Base-by-base conservation (phyloP, 2,329 filamentous ascomycete genomes). In the Fusarium sp. region DNA sequence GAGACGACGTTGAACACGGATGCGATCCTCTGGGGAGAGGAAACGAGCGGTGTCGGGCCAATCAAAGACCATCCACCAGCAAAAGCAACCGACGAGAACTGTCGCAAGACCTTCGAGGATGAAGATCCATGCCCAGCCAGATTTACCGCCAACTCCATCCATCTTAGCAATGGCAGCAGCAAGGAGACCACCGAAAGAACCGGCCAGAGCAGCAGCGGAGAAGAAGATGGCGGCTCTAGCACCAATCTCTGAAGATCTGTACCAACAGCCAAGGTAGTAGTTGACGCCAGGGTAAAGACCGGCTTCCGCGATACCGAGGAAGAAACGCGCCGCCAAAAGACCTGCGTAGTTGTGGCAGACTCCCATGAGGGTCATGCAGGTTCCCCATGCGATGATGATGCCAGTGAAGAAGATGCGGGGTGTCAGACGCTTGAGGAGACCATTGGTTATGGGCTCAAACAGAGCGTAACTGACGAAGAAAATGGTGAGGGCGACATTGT, bases 211-310 rank as follows among this genome's bases (percentile, higher is more conserved):
- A 0, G 92, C 92, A 0, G 91, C 91, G 0, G 90, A 92, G 80
- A 94, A 95, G 83, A 94, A 94, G 40, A 93, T 88, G 17, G 91
- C 90, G 58, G 79, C 54, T 29, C 92, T 86, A 11, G 92, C 84
- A 39, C 91, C 91, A 50, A 94, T 90, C 70, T 96, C 92, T 2
- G 85, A 86, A 11, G 91, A 83, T 75, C 87, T 91, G 74, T 94
- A 96, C 91, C 91, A 95, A 74, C 90, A 93, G 0, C 88, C 90
- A 0, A 94, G 83, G 72, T 93, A 93, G 80, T 88, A 78, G 80
- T 88, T 79, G 74, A 91, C 85, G 3, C 88, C 89, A 0, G 88
- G 88, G 69, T 88, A 90, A 0, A 91, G 78, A 3, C 90, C 90
- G 1, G 89, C 85, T 76, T 93, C 90, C 6, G 83, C 85, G n/a